Conservation (phyloP, 1,139 yeast genomes). For the Diutina scorzettiae region DNA sequence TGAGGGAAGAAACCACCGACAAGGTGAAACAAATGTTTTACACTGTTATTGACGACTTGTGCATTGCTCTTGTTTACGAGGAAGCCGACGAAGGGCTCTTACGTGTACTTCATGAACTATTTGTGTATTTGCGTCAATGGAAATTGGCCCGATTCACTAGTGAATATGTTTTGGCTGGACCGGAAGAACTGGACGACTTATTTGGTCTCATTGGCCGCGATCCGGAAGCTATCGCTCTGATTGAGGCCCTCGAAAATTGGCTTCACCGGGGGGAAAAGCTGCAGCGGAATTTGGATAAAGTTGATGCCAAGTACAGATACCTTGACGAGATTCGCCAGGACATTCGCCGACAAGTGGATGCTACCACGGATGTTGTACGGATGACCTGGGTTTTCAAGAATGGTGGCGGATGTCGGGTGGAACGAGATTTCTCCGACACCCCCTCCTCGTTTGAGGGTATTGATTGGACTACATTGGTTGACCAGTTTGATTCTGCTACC, state of each 20-base stretch:
- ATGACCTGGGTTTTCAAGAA: conserved; percentile 6
- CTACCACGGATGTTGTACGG: background rate
- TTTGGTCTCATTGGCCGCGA: conserved; percentile 25
- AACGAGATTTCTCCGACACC: conserved; percentile 6
- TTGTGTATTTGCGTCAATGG: conserved; percentile 31
- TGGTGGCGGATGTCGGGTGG: conserved; percentile 7
- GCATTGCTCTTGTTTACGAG: conserved; percentile 42
- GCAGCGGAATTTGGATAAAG: conserved; percentile 9
- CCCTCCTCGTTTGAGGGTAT: conserved; percentile 20
- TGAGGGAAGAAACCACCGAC: background rate
- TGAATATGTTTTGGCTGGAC: conserved; percentile 48
- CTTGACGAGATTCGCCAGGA: conserved; percentile 22
- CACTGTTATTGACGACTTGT: conserved; percentile 42
- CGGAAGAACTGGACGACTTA: conserved; percentile 34
- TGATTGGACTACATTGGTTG: conserved; percentile 24
- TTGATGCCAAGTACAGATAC: conserved; percentile 11
- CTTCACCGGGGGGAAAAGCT: conserved; percentile 2
- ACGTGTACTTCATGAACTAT: conserved; percentile 35
- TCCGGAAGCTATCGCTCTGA: conserved; percentile 8
- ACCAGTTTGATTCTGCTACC: conserved; percentile 6
- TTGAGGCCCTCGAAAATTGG: conserved; percentile 6
- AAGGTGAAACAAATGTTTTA: conserved; percentile 19
- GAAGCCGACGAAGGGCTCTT: conserved; percentile 51
- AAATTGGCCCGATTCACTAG: conserved; percentile 49
- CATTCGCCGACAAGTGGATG: conserved; percentile 14